Evolutionary conservation across 192 early-diverging fungal species (phyloP).

Genomic region (Phycomyces nitens): DNA sequence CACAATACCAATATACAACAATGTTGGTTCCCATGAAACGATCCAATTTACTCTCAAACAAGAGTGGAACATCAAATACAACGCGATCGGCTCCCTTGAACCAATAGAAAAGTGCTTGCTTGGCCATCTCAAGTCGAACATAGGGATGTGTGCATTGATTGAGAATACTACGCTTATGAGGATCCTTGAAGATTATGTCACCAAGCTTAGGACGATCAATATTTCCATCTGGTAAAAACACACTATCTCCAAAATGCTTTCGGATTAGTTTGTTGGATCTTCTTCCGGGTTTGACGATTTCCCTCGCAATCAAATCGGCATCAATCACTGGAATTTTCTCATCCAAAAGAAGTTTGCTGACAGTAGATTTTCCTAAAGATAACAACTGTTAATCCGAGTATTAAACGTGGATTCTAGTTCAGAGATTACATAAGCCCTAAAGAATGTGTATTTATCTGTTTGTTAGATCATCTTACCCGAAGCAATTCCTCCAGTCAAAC

Average conservation of each 20-base stretch:
- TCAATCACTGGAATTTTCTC: conserved; percentile 79
- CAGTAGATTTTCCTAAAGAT: conserved; percentile 79
- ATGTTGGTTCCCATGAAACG: conserved; percentile 65
- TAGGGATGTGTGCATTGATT: conserved; percentile 88
- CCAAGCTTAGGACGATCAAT: conserved; percentile 79
- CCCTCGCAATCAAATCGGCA: conserved; percentile 84
- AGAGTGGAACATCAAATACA: conserved; percentile 89
- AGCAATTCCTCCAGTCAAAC: conserved; percentile 95
- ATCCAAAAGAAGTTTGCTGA: conserved; percentile 56
- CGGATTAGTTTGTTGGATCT: conserved; percentile 71
- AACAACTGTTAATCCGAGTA: neutral
- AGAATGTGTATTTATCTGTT: neutral
- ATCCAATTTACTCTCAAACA: conserved; percentile 83
- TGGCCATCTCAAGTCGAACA: conserved; percentile 79
- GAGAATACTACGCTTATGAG: conserved; percentile 62
- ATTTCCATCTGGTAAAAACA: conserved; percentile 51
- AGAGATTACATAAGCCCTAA: neutral
- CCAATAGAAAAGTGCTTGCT: conserved; percentile 64
- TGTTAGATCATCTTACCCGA: conserved; percentile 45
- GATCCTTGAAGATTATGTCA: conserved; percentile 74
- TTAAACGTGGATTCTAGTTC: neutral
- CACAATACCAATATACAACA: conserved; percentile 76
- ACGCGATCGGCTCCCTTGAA: conserved; percentile 63
- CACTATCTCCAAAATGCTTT: conserved; percentile 67
- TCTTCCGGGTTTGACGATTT: conserved; percentile 77